phyloP scores from a whole-genome alignment of 192 early-diverging fungal genomes.

The Neocallimastix lanati region DNA sequence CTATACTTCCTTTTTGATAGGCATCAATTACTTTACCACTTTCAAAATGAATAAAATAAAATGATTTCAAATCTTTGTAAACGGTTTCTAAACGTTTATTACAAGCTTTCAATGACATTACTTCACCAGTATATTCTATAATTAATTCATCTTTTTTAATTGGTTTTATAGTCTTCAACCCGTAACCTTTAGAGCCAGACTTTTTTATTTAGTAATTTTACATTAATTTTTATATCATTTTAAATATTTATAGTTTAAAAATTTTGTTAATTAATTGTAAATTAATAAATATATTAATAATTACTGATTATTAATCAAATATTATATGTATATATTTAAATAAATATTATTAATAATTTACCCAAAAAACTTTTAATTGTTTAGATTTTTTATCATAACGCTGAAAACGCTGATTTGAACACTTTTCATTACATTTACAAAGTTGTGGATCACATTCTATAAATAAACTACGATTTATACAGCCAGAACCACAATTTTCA shows the following conservation, averaged over 20 bases:
- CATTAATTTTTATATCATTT: too few species aligned
- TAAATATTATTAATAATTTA: too few species aligned
- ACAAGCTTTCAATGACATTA: constrained; percentile 45
- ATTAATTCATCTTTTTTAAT: constrained; percentile 42
- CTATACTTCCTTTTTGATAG: constrained; percentile 52
- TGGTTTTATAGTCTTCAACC: constrained; percentile 28
- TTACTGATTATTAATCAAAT: too few species aligned
- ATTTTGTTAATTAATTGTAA: too few species aligned
- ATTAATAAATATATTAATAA: too few species aligned
- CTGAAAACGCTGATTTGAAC: constrained; percentile 63
- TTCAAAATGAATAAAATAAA: constrained; percentile 67
- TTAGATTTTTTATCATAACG: constrained; percentile 17
- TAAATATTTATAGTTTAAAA: too few species aligned
- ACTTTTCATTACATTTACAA: constrained; percentile 47
- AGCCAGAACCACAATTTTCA: not conserved
- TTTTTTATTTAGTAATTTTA: too few species aligned
- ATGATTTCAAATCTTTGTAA: constrained; percentile 40
- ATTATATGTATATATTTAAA: too few species aligned
- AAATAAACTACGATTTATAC: constrained; percentile 19
- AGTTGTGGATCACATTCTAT: constrained; percentile 49
- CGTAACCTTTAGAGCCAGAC: constrained; percentile 49
- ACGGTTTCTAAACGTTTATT: constrained; percentile 50
- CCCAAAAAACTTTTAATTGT: constrained; percentile 42
- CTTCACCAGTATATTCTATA: constrained; percentile 68
- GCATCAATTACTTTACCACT: constrained; percentile 63